Evolutionary conservation across 257 asterid genomes (phyloP).

Genomic region (Solanum sparsipilum): DNA sequence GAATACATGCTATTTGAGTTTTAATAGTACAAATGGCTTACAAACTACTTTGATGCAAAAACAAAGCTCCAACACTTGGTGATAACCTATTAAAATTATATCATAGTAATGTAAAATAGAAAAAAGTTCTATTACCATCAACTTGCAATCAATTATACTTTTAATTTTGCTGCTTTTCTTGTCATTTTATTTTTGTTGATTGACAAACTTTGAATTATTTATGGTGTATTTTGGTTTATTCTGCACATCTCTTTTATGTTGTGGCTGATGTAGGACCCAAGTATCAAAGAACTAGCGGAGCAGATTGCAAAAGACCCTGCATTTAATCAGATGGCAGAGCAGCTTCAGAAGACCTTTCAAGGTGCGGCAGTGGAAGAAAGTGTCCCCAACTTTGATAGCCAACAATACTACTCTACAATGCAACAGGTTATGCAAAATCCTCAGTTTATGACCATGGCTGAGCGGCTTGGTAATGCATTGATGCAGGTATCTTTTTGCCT

Average conservation of each 20-base stretch:
- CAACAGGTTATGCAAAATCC: conserved; percentile 99
- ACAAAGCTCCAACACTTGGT: not conserved
- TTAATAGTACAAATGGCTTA: not conserved
- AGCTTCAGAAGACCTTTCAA: conserved; percentile 90
- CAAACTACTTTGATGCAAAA: not conserved
- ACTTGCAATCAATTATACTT: not conserved
- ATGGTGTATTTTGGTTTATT: not conserved
- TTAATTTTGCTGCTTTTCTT: not conserved
- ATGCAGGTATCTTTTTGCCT: conserved; percentile 56
- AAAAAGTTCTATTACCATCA: not conserved
- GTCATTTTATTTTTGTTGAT: not conserved
- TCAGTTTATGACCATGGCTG: conserved; percentile 93
- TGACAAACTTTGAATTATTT: not conserved
- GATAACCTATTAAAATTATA: not conserved
- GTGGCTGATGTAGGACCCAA: conserved; percentile 52
- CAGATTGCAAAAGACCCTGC: conserved; percentile 92
- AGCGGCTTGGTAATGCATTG: conserved; percentile 79
- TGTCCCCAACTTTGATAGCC: conserved; percentile 78
- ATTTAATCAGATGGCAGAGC: conserved; percentile 95
- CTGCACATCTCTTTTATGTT: not conserved
- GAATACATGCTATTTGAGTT: not conserved
- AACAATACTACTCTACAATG: conserved; percentile 77
- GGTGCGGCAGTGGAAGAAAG: conserved; percentile 60
- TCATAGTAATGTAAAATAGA: not conserved
- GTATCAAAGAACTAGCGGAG: conserved; percentile 92